phyloP scores from a whole-genome alignment of 768 basidiomycete genomes.

The Leccinum olivaceopallidum region DNA sequence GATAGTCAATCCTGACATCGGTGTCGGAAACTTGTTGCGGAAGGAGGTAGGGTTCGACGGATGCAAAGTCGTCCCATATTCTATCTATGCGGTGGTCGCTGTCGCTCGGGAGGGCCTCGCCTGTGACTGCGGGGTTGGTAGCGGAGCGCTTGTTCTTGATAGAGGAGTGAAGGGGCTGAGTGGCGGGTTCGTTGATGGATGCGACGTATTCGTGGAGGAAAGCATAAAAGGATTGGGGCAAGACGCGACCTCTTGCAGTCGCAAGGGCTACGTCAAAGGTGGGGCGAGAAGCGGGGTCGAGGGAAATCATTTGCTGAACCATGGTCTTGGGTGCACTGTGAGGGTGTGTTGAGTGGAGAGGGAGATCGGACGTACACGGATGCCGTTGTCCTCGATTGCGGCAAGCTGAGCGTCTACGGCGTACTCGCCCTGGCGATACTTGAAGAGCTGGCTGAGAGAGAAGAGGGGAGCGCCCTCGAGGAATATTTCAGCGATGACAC shows the following conservation, averaged over 20 bases:
- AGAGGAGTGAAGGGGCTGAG: constrained; percentile 41
- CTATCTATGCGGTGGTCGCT: constrained; percentile 85
- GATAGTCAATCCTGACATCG: constrained; percentile 59
- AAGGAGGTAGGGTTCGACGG: constrained; percentile 69
- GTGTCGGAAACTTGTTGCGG: constrained; percentile 46
- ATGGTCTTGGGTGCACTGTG: constrained; percentile 55
- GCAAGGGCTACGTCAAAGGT: constrained; percentile 80
- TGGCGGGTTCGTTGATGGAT: constrained; percentile 69
- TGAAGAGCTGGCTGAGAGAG: constrained; percentile 92
- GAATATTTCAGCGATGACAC: constrained; percentile 95
- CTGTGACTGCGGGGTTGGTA: constrained; percentile 22
- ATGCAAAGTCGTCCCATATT: constrained; percentile 86
- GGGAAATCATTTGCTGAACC: constrained; percentile 86
- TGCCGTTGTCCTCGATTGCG: constrained; percentile 76
- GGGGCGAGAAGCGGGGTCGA: constrained; percentile 75
- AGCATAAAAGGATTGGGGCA: constrained; percentile 93
- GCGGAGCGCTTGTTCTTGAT: constrained; percentile 21
- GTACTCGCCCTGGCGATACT: constrained; percentile 86
- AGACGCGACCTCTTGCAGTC: constrained; percentile 71
- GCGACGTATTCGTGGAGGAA: constrained; percentile 90
- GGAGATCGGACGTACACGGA: constrained; percentile 59
- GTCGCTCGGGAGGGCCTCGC: constrained; percentile 61
- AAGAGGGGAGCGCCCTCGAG: constrained; percentile 92
- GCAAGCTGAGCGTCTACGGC: constrained; percentile 70
- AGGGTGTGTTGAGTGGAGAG: background rate